Base-by-base conservation (phyloP, 2,329 filamentous ascomycete genomes). In the Cladophialophora immunda region DNA sequence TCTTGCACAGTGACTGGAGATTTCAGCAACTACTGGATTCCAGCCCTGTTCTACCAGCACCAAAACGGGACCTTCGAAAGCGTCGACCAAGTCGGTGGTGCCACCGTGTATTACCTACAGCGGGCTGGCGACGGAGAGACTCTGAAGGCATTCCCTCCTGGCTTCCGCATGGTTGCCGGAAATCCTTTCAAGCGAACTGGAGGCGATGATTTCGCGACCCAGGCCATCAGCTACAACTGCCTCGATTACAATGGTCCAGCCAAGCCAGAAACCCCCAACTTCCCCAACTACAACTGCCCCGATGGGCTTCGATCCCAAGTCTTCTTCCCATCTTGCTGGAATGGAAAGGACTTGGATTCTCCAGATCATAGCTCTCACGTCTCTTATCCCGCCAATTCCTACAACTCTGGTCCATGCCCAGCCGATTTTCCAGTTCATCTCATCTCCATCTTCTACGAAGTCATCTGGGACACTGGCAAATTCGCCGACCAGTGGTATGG, bases 11-110 rank as follows among this genome's bases (percentile, higher is more conserved):
- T 92, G 75, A 87, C 84, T 73, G 86, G 86, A 62, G 91, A 93
- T 79, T 83, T 87, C 75, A 90, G 86, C 72, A 90, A 90, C 78
- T 94, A 94, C 82, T 94, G 92, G 92, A 88, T 89, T 64, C 91
- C 92, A 1, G 82, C 83, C 30, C 80, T 94, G 2, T 93, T 89
- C 79, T 93, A 90, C 72, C 78, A 90, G 70, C 84, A 87, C 73
- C 80, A 85, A 71, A 87, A 89, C 70, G 86, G 86, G 57, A 84
- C 83, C 59, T 87, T 92, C 71, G 86, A 89, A 77, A 83, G 85
- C 38, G 91, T 93, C 19, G 83, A 88, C 8, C 81, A 85, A 60
- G 77, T 80, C 52, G 85, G 85, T 15, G 85, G 86, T 62, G 81
- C 76, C 53, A 80, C 91, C 68, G 89, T 90, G 68, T 95, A 95